Evolutionary conservation across 371 early-diverging fungal genomes (phyloP).

Genomic region (Mortierella sp.): DNA sequence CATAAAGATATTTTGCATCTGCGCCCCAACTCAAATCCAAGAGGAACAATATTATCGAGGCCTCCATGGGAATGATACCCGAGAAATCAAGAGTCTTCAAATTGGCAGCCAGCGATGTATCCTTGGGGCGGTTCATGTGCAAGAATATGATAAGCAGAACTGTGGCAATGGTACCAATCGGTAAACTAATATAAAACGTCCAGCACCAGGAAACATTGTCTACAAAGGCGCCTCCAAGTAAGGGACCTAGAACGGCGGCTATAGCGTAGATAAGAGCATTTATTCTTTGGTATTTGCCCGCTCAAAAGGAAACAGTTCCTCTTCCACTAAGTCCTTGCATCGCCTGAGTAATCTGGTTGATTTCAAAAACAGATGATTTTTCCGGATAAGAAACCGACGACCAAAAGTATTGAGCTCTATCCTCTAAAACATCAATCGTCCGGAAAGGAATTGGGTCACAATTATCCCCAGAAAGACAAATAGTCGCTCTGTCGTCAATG

Average conservation of each 20-base stretch:
- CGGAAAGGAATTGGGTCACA: conserved; percentile 8
- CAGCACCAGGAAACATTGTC: conserved; percentile 61
- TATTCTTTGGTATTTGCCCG: conserved; percentile 61
- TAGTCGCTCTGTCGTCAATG: conserved; percentile 3
- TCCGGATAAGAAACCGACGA: too few species aligned
- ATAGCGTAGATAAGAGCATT: conserved; percentile 59
- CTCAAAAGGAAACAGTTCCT: conserved; percentile 56
- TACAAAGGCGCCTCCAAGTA: conserved; percentile 62
- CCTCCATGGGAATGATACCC: conserved; percentile 57
- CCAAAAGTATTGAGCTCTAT: too few species aligned
- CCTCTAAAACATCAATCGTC: too few species aligned
- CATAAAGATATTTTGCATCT: conserved; percentile 68
- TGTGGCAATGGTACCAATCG: conserved; percentile 27
- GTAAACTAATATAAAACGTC: conserved; percentile 61
- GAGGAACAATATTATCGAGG: conserved; percentile 68
- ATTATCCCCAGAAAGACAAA: conserved; percentile 5
- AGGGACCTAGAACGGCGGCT: conserved; percentile 59
- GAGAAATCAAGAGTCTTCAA: conserved; percentile 47
- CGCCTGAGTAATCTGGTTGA: conserved; percentile 62
- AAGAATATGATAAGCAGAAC: conserved; percentile 59
- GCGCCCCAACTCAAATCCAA: conserved; percentile 81
- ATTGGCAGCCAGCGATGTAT: conserved; percentile 57
- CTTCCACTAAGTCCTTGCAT: conserved; percentile 79
- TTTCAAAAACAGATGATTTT: background rate
- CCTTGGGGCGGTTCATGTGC: conserved; percentile 56